Base-by-base conservation (phyloP, 441 rosid genomes). In the Populus hybrid region DNA sequence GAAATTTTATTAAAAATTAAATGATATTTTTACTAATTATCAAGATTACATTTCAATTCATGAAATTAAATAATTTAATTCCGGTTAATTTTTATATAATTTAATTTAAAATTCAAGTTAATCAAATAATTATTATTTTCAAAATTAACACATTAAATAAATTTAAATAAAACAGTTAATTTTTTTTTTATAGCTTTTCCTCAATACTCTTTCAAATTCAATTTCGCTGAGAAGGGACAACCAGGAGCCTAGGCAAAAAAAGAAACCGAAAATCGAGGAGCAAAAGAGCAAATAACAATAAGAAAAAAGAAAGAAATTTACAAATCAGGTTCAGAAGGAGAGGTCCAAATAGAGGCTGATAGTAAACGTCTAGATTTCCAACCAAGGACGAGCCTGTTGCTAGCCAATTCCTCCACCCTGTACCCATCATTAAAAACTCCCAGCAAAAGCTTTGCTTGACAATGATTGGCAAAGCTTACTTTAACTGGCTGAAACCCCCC, bases 311-410 rank as follows among this genome's bases (percentile, higher is more conserved):
- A 30, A 35, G 7, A 5, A 73, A 32, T 76, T 82, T 73, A 88
- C 76, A 70, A 76, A 84, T 82, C 86, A n/a, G 77, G 74, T 14
- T 88, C 86, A 0, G 73, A 67, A 7, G 83, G 23, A 10, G 87
- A 82, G 34, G 86, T 82, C 96, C 97, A 94, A 54, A 91, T 75
- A 11, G 96, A 90, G n/a, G 97, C 95, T 0, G 97, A 93, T 18
- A 94, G 88, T 81, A 94, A 76, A 24, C 94, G 88, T 72, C 97
- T 76, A 3, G 90, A 88, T 84, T 94, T 93, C 98, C 98, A 94
- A 0, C 92, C 93, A 36, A 94, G 79, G 65, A 87, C 91, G 6
- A 94, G 85, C 71, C 88, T 88, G 46, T 93, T 91, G 32, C 75
- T 76, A 12, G 81, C 90, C 80, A 89, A 18, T 35, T 93, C 93